A percentile compares a stretch with the other conserved stretches of the same genome.
Evolutionary conservation across 352 stramenopile genomes (phyloP).

Genomic region (Pythium guiyangense): DNA sequence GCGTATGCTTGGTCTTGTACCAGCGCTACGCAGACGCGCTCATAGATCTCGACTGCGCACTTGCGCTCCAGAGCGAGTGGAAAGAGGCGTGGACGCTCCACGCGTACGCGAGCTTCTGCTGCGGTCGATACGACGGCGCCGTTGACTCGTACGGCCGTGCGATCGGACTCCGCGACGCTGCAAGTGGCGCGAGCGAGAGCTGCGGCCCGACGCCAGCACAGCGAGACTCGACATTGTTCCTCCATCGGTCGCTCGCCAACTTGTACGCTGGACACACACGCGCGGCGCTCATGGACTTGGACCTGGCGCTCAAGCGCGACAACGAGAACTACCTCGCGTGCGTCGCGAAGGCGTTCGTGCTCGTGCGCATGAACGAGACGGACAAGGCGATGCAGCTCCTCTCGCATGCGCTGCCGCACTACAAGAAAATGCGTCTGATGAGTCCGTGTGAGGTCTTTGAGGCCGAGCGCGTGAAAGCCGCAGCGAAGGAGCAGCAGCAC

Average conservation of each 20-base stretch:
- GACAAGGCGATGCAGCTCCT: slow-evolving; percentile 21
- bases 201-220: slow-evolving; percentile 1
- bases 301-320: slow-evolving; percentile 34
- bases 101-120: slow-evolving; percentile 41
- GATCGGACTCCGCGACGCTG: slow-evolving; percentile 20
- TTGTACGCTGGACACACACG: slow-evolving; percentile 19
- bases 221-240: slow-evolving; percentile 25
- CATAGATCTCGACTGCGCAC: slow-evolving; percentile 21
- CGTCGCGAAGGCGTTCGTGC: slow-evolving; percentile 35
- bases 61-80: slow-evolving; percentile 31
- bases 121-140: slow-evolving; percentile 21
- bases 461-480: slow-evolving; percentile 17
- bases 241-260: slow-evolving; percentile 30
- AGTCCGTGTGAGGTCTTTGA: slow-evolving; percentile 21
- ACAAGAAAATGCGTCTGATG: slow-evolving; percentile 27
- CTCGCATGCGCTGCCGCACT: slow-evolving; percentile 25
- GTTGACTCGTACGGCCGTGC: slow-evolving; percentile 30
- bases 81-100: slow-evolving; percentile 34
- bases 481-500: slow-evolving; percentile 12
- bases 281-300: slow-evolving; percentile 25
- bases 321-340: slow-evolving; percentile 38
- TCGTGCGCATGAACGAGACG: slow-evolving; percentile 15
- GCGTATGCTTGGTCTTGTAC: slow-evolving; percentile 32
- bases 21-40: slow-evolving; percentile 27
- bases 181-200: neutral